phyloP scores from a whole-genome alignment of 805 yeast genomes.

The Ogataea chonburiensis region DNA sequence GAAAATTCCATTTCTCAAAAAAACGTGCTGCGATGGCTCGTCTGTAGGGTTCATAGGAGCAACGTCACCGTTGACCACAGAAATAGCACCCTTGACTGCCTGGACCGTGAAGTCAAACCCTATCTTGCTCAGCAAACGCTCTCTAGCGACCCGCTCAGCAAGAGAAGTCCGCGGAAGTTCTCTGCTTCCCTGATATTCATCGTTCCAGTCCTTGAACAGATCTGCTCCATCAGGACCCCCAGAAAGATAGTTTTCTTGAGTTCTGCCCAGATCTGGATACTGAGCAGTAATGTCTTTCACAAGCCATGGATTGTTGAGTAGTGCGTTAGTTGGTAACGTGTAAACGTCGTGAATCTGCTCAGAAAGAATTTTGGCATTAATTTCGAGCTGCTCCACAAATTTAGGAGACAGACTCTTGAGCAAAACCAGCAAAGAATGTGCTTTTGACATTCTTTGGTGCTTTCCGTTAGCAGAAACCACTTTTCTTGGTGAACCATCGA shows the following conservation, averaged over 20 bases:
- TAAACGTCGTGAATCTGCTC: constrained; percentile 51
- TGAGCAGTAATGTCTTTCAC: constrained; percentile 32
- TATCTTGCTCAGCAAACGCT: constrained; percentile 67
- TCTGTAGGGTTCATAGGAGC: constrained; percentile 81
- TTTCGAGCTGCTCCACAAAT: constrained; percentile 51
- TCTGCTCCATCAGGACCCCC: constrained; percentile 63
- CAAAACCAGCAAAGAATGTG: constrained; percentile 59
- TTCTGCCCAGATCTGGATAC: constrained; percentile 56
- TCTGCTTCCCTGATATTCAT: constrained; percentile 78
- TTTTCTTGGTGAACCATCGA: constrained; percentile 60
- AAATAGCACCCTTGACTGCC: constrained; percentile 78
- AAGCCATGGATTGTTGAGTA: constrained; percentile 77
- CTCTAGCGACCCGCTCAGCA: constrained; percentile 67
- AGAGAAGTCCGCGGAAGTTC: constrained; percentile 63
- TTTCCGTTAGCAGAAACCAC: constrained; percentile 26
- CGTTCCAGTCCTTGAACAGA: constrained; percentile 77
- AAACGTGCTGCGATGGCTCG: constrained; percentile 59
- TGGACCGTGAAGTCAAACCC: constrained; percentile 72
- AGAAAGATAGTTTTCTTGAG: constrained; percentile 52
- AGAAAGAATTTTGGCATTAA: constrained; percentile 47
- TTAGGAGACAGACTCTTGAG: constrained; percentile 64
- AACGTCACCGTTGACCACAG: constrained; percentile 70
- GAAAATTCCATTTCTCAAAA: constrained; percentile 78
- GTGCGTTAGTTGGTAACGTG: constrained; percentile 58
- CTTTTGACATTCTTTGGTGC: constrained; percentile 34